Evolutionary conservation across 768 basidiomycete genomes (phyloP), one percentile per base, ranked within the genome.

Genomic region (Neoboletus brunneissimus): DNA sequence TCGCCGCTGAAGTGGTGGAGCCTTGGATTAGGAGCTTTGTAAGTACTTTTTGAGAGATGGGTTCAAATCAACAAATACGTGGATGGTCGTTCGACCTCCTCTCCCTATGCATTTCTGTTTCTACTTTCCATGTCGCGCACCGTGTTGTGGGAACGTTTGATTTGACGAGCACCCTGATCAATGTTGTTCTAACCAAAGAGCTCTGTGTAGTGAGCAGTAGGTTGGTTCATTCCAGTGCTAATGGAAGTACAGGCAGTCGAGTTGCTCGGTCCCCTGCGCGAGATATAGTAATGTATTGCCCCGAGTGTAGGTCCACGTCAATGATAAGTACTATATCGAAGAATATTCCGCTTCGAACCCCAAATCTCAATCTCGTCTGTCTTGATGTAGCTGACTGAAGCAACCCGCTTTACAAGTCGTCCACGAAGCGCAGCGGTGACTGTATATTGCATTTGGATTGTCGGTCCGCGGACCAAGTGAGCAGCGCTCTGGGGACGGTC

Each of bases 1-100:
- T 83, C 37, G 79, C 67, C 13, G 74, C 71, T 6, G 54, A 60
- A 23, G 76, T 81, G 5, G 67, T 80, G 23, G 64, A 74, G 43
- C 67, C 65, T 49, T 81, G 79, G 80, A 65, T 78, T 34, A 58
- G 56, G 34, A 49, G 54, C 9, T 59, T 48, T n/a, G 27, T 65
- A n/a, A 49, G 41, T 22, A 46, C 58, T 38, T n/a, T 43, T 34
- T 53, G 23, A 48, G 40, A 40, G 34, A 10, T 16, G 16, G 22
- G 8, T 31, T 37, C 18, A n/a, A 9, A 3, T 32, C 37, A 7
- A 29, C 20, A n/a, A 27, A 42, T 22, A 38, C n/a, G 22, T 48
- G 5, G 20, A 48, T 45, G 18, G 41, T 35, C 29, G 43, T 50
- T 38, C n/a, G 20, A 32, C 1, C 15, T n/a, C 10, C n/a, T 12